phyloP scores from a whole-genome alignment of 2,329 filamentous ascomycete genomes.

The Thelonectria olida region DNA sequence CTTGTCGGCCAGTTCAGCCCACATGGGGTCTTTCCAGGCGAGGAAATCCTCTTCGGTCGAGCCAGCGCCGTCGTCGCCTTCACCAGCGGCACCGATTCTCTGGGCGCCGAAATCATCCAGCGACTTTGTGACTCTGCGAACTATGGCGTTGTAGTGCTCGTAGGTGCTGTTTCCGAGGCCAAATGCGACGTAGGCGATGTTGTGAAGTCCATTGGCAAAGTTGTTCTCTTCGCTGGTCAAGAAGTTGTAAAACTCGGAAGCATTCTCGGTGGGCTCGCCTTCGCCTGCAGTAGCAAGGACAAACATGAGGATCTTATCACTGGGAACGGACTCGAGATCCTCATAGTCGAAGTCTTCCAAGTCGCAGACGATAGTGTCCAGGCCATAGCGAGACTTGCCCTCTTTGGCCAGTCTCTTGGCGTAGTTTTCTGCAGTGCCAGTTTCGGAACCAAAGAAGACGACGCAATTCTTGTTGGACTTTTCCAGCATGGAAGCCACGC shows the following conservation, averaged over 20 bases:
- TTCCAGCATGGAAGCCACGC: conserved; percentile 95
- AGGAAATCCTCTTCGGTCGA: conserved; percentile 99
- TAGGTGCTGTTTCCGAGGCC: conserved; percentile 99
- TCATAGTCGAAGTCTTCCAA: conserved; percentile 98
- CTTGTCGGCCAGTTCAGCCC: conserved; percentile 81
- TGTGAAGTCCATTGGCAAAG: conserved; percentile 82
- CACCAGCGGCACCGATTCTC: conserved; percentile 86
- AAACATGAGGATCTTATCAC: conserved; percentile 93
- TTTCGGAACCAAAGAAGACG: conserved; percentile 98
- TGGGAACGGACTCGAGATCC: conserved; percentile 86
- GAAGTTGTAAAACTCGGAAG: conserved; percentile 98
- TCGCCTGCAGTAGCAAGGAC: conserved; percentile 97
- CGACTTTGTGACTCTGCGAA: conserved; percentile 86
- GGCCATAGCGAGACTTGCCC: conserved; percentile 92
- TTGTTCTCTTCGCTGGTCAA: conserved; percentile 81
- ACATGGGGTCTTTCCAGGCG: conserved; percentile 99
- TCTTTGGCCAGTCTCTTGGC: conserved; percentile 96
- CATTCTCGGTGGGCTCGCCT: conserved; percentile 97
- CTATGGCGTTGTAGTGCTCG: conserved; percentile 99
- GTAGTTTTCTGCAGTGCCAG: conserved; percentile 97
- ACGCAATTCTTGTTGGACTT: conserved; percentile 96
- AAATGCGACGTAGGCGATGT: conserved; percentile 92
- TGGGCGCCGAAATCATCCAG: conserved; percentile 84
- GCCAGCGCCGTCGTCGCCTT: conserved; percentile 96
- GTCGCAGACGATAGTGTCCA: conserved; percentile 98